Percentiles rank a stretch among this genome's conserved stretches.
Conservation (phyloP, 441 rosid genomes). For the Mallotus repandus region DNA sequence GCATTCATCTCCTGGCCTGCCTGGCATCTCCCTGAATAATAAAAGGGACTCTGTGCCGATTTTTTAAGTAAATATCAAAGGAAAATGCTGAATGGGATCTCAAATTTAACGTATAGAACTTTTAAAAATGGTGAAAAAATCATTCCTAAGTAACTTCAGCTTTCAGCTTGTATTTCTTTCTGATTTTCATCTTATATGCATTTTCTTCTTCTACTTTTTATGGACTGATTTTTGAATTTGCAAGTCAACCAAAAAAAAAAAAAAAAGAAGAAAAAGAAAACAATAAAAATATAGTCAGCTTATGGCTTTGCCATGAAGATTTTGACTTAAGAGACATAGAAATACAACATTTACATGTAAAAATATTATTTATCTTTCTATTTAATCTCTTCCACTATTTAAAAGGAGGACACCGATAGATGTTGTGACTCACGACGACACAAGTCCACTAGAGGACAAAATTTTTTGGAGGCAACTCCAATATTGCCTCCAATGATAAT, state of each 20-base stretch:
- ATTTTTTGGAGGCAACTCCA: too few relatives aligned
- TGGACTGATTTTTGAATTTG: not conserved
- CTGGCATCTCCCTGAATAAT: too few relatives aligned
- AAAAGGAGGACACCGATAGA: not conserved
- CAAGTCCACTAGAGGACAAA: too few relatives aligned
- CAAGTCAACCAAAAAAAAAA: not conserved
- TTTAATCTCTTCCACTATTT: not conserved
- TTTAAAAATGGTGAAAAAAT: not conserved
- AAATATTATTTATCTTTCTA: too few relatives aligned
- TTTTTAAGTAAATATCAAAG: too few relatives aligned
- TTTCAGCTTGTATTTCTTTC: not conserved
- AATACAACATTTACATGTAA: too few relatives aligned
- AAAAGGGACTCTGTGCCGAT: too few relatives aligned
- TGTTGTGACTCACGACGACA: too few relatives aligned
- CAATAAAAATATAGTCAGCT: not conserved
- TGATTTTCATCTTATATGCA: not conserved
- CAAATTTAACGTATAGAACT: not conserved
- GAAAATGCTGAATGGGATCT: too few relatives aligned
- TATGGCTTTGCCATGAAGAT: not conserved
- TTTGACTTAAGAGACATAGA: not conserved
- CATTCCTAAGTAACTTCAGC: slow-evolving; percentile 1
- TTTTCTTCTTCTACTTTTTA: not conserved
- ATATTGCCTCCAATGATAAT: too few relatives aligned
- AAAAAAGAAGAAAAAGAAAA: too few relatives aligned
- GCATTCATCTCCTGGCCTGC: too few relatives aligned